Conservation (phyloP, 2,329 filamentous ascomycete species). For the Colletotrichum siamense region DNA sequence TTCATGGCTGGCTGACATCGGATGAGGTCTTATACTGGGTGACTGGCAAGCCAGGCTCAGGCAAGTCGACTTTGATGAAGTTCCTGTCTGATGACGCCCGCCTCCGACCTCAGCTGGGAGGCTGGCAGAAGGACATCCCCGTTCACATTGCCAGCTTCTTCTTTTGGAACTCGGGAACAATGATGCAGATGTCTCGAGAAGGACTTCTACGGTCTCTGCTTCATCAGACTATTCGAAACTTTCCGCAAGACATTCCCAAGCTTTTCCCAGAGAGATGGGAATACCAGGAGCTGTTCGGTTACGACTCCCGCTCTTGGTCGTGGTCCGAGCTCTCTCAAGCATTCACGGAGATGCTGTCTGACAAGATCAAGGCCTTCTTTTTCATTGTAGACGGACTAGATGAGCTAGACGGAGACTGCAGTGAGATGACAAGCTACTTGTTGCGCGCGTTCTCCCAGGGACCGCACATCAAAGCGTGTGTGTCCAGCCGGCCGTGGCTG, state of each 20-base stretch:
- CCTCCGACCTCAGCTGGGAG: background rate
- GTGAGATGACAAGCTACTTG: conserved; percentile 10
- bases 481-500: conserved; percentile 33
- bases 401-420: conserved; percentile 21
- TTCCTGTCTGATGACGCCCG: background rate
- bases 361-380: background rate
- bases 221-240: background rate
- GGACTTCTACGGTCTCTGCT: background rate
- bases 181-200: background rate
- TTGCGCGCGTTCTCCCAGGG: background rate
- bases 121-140: background rate
- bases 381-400: conserved; percentile 24
- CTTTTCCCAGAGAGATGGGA: conserved; percentile 15
- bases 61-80: background rate
- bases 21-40: background rate
- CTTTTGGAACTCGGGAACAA: background rate
- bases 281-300: background rate
- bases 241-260: conserved; percentile 26
- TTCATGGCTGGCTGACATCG: background rate
- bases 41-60: background rate
- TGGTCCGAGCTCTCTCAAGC: background rate
- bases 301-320: background rate
- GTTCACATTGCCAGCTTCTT: background rate
- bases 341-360: background rate
- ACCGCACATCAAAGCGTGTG: conserved; percentile 31